A percentile compares a stretch with the other conserved stretches of the same genome.
phyloP scores from a whole-genome alignment of 2,329 filamentous ascomycete species.

The Calonectria crousiana region DNA sequence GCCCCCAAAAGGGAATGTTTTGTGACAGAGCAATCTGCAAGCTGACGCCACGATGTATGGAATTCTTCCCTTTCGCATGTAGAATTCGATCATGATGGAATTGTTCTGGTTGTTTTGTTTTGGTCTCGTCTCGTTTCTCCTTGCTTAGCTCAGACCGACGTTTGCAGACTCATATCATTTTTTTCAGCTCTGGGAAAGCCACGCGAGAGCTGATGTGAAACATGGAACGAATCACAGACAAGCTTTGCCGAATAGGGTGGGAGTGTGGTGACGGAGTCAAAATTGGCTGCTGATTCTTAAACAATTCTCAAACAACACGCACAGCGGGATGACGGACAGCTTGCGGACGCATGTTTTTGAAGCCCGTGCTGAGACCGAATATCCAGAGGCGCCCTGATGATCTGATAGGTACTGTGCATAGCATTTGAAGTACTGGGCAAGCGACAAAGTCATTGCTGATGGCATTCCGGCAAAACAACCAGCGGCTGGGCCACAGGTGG shows the following conservation, averaged over 20 bases:
- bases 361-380: not conserved
- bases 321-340: not conserved
- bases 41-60: not conserved
- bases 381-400: not conserved
- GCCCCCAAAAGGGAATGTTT: not conserved
- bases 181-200: not conserved
- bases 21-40: not conserved
- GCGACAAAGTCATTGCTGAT: not conserved
- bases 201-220: constrained; percentile 11
- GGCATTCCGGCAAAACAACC: not conserved
- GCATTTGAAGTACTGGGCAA: not conserved
- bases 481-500: too few species aligned
- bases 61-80: not conserved
- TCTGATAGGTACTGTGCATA: not conserved
- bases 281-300: not conserved
- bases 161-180: not conserved
- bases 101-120: not conserved
- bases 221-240: not conserved
- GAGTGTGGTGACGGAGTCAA: not conserved
- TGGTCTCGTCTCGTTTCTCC: not conserved
- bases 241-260: not conserved
- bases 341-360: not conserved
- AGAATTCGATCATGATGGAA: not conserved
- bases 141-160: constrained; percentile 10
- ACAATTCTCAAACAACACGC: not conserved